Evolutionary conservation across 192 early-diverging fungal species (phyloP), one percentile per base, ranked within the genome.

Genomic region (Globomyces pollinis-pini): DNA sequence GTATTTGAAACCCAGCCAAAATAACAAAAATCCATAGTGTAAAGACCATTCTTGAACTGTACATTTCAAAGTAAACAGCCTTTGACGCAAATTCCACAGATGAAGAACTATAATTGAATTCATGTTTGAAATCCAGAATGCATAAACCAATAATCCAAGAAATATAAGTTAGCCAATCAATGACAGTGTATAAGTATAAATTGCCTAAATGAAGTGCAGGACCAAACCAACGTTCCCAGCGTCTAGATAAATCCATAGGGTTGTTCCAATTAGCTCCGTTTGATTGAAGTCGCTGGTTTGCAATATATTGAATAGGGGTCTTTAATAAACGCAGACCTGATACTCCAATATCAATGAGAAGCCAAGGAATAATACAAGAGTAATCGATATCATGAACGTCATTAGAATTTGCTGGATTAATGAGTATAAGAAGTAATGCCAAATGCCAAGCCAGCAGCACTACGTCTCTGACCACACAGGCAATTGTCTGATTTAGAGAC

Each of bases 71-170:
- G 55, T 57, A 57, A 39, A 44, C 15, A 20, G n/a, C n/a, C n/a
- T n/a, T n/a, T n/a, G n/a, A n/a, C n/a, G n/a, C n/a, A n/a, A n/a
- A n/a, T n/a, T n/a, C n/a, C n/a, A n/a, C n/a, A n/a, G n/a, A n/a
- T n/a, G n/a, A n/a, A n/a, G n/a, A n/a, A n/a, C n/a, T n/a, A n/a
- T n/a, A n/a, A n/a, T n/a, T 39, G 4, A 15, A 39, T 13, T 24
- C 24, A 51, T 34, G 30, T 12, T 8, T 24, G 2, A 31, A 31
- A 9, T 51, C 30, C 16, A 51, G 16, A 11, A 24, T 24, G 15
- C 32, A 51, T 0, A 31, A n/a, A n/a, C 55, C 55, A 13, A 57
- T 44, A 30, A 57, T 57, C 55, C 55, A 57, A 36, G 55, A 57
- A 26, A 26, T 31, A 39, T 33, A 57, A 28, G 55, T 57, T 7